These are phyloP conservation scores for Akanthomyces lecanii DNA, from an alignment of 2,329 filamentous ascomycete species.

Conservation along the genomic window DNA sequence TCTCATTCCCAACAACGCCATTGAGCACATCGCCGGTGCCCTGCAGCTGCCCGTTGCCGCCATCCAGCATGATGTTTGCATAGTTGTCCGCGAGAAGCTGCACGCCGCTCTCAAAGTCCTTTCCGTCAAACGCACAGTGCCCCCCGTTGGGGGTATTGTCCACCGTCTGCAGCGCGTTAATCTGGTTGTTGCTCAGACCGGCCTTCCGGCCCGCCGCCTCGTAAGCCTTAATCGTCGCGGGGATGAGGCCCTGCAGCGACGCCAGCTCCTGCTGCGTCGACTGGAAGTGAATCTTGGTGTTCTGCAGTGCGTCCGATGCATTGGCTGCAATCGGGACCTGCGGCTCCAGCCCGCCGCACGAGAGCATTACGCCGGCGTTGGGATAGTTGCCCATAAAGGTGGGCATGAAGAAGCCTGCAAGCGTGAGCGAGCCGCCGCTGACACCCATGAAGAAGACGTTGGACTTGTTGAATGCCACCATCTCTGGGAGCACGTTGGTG, in stretches of 20 bases:
- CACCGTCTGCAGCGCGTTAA: conserved; percentile 52
- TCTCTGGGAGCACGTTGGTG: conserved; percentile 43
- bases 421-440: conserved; percentile 49
- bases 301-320: conserved; percentile 35
- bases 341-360: conserved; percentile 51
- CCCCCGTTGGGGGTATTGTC: conserved; percentile 53
- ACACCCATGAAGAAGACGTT: conserved; percentile 57
- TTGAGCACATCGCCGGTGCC: conserved; percentile 47
- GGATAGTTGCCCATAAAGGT: conserved; percentile 48
- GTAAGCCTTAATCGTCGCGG: conserved; percentile 46
- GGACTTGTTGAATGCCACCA: conserved; percentile 48
- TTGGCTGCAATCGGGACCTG: conserved; percentile 47
- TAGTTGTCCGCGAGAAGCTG: conserved; percentile 54
- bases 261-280: conserved; percentile 48
- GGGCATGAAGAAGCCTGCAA: conserved; percentile 55
- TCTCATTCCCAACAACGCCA: conserved; percentile 24
- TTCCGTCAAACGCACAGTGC: conserved; percentile 55
- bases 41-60: conserved; percentile 44
- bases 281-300: conserved; percentile 53
- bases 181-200: conserved; percentile 40
- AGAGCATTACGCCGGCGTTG: conserved; percentile 49
- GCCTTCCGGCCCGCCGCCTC: conserved; percentile 42
- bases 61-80: conserved; percentile 46
- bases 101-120: conserved; percentile 51
- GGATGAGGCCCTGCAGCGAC: conserved; percentile 46